phyloP scores from a whole-genome alignment of 2,329 filamentous ascomycete species.

The Endoconidiophora polonica region DNA sequence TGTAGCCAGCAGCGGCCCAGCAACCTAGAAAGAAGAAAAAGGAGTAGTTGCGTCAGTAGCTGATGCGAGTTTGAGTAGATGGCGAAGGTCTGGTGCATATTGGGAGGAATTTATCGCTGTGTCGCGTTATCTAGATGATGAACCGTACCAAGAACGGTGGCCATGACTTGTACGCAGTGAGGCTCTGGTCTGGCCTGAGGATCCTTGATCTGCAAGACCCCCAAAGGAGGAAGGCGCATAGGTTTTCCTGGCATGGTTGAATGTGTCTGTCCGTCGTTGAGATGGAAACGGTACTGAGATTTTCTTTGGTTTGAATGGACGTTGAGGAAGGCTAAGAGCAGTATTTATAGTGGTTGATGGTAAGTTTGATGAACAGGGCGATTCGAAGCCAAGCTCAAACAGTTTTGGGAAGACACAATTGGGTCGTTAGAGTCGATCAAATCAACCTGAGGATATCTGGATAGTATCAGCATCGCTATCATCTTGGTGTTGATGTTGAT shows the following conservation, averaged over 20 bases:
- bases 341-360: no score
- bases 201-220: conserved; percentile 35
- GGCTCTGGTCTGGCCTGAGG: conserved; percentile 33
- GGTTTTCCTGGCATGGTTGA: conserved; percentile 31
- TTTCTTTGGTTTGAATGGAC: neutral
- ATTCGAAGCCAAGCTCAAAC: no score
- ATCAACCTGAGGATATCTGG: no score
- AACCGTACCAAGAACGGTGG: conserved; percentile 34
- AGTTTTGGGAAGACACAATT: no score
- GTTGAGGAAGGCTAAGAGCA: neutral
- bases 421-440: no score
- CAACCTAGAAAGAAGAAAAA: conserved; percentile 38
- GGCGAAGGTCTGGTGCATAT: neutral
- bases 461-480: no score
- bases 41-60: neutral
- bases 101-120: conserved; percentile 15
- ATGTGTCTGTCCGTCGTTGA: neutral
- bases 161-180: conserved; percentile 40
- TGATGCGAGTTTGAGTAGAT: neutral
- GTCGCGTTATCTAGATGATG: neutral
- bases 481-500: no score
- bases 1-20: conserved; percentile 68
- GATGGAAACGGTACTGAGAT: neutral
- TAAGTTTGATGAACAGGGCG: no score
- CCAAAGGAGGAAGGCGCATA: conserved; percentile 41